Conservation (phyloP, 1,284 basidiomycete genomes). For the Leccinum subatratum region DNA sequence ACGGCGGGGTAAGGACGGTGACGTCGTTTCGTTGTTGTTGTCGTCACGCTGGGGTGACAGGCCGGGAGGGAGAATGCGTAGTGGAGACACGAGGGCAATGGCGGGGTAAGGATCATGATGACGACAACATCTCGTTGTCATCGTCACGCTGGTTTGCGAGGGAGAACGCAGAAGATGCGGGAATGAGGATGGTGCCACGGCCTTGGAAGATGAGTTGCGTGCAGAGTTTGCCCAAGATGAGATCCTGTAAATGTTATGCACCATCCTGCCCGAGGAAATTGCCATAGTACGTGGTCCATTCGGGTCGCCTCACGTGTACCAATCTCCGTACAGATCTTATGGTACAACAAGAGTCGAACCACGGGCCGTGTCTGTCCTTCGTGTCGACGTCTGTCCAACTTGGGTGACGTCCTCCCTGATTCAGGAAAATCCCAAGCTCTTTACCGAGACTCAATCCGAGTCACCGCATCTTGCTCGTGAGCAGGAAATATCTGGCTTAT, state of each 20-base stretch:
- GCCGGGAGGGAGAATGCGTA: too few species aligned
- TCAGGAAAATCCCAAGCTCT: slow-evolving; percentile 28
- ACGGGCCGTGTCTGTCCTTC: slow-evolving; percentile 69
- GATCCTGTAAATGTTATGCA: slow-evolving; percentile 64
- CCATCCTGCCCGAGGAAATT: slow-evolving; percentile 63
- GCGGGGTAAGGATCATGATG: too few species aligned
- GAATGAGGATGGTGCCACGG: slow-evolving; percentile 14
- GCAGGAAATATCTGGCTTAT: slow-evolving; percentile 70
- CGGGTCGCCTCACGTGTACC: not conserved
- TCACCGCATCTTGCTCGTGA: slow-evolving; percentile 51
- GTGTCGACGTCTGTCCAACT: slow-evolving; percentile 62
- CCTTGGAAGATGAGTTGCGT: slow-evolving; percentile 57
- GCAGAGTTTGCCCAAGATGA: slow-evolving; percentile 71
- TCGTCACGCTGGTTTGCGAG: too few species aligned
- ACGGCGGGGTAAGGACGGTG: too few species aligned
- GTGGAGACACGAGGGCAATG: too few species aligned
- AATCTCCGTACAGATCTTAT: slow-evolving; percentile 55
- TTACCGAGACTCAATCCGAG: slow-evolving; percentile 23
- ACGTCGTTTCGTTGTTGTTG: too few species aligned
- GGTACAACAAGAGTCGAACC: slow-evolving; percentile 75
- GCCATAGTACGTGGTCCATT: slow-evolving; percentile 50
- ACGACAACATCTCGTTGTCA: too few species aligned
- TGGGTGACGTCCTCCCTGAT: slow-evolving; percentile 60
- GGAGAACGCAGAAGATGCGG: too few species aligned
- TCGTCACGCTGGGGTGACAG: too few species aligned